Conservation (phyloP, 352 stramenopile genomes). For the Globisporangium rhizosaccharum region DNA sequence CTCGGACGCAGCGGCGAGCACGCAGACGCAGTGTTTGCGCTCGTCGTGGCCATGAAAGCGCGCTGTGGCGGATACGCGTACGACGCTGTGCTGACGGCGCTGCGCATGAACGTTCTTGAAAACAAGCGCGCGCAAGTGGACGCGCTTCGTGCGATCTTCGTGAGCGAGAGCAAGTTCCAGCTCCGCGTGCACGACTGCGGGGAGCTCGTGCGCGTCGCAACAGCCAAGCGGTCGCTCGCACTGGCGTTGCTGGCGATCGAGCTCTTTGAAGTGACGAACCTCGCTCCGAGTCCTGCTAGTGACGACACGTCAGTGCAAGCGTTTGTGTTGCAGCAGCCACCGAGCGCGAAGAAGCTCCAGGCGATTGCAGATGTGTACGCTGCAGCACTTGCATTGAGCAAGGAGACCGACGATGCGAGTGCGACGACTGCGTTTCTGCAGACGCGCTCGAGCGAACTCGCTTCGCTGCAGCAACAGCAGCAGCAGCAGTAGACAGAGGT, state of each 20-base stretch:
- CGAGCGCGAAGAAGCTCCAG: conserved; percentile 12
- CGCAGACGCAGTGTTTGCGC: conserved; percentile 11
- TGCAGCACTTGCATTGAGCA: conserved; percentile 15
- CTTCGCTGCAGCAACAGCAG: neutral
- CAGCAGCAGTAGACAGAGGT: neutral
- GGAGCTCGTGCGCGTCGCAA: conserved; percentile 20
- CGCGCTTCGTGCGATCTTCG: conserved; percentile 13
- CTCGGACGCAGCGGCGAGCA: conserved; percentile 9
- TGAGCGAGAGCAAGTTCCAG: conserved; percentile 13
- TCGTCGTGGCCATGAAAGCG: conserved; percentile 17
- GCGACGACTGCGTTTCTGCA: neutral
- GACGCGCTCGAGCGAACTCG: neutral
- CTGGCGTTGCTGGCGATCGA: conserved; percentile 19
- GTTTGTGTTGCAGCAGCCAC: conserved; percentile 13
- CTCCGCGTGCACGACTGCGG: conserved; percentile 20
- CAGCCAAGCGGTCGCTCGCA: conserved; percentile 8
- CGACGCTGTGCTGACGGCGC: conserved; percentile 19
- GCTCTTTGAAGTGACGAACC: conserved; percentile 21
- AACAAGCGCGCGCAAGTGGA: conserved; percentile 10
- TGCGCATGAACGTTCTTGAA: conserved; percentile 11
- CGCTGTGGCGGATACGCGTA: conserved; percentile 23
- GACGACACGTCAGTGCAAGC: neutral
- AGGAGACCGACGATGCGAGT: conserved; percentile 6
- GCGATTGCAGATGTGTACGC: conserved; percentile 21
- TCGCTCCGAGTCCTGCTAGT: neutral